Evolutionary conservation across 2,329 filamentous ascomycete species (phyloP), one percentile per base, ranked within the genome.

Genomic region (Pseudocercospora crystallina): DNA sequence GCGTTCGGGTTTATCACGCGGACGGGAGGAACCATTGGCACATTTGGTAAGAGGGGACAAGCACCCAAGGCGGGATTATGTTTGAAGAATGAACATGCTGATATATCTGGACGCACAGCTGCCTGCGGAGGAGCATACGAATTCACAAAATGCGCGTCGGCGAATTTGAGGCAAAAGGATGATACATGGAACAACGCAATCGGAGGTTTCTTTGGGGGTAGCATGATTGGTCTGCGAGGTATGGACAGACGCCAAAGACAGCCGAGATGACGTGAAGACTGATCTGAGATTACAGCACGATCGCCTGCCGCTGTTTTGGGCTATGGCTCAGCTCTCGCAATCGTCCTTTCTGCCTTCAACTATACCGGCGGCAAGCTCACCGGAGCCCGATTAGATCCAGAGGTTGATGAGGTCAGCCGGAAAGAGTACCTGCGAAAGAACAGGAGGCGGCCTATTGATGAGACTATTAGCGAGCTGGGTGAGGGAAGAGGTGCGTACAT

Each of bases 121-220:
- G 82, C 83, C 35, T 82, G 85, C 71, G 87, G 88, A 65, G 84
- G 82, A 64, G 80, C 85, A 55, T 95, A 90, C 73, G 80, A 83
- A 64, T 96, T 96, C 76, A 80, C 85, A 62, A 85, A 81, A 63
- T 81, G 80, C 62, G 87, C 89, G 43, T 80, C 86, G 39, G 89
- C 89, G 71, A 96, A 96, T 75, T 76, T 96, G 60, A 85, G 90
- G 65, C 80, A 90, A 72, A 90, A 87, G 75, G 83, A 96, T 52
- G 91, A 96, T 69, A 76, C 79, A 60, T 86, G 81, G 74, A 94
- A 91, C 71, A 76, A 84, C 49, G 81, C 83, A 35, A 76, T 90
- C 55, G 90, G 85, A 59, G 89, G 90, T 48, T 90, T 94, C 71
- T 76, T 87, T 43, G 84, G 81, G 43, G 91, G 91, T 59, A 77